These are phyloP conservation scores for Ormosia emarginata DNA, from an alignment of 306 rosid genomes.

Conservation along the genomic window DNA sequence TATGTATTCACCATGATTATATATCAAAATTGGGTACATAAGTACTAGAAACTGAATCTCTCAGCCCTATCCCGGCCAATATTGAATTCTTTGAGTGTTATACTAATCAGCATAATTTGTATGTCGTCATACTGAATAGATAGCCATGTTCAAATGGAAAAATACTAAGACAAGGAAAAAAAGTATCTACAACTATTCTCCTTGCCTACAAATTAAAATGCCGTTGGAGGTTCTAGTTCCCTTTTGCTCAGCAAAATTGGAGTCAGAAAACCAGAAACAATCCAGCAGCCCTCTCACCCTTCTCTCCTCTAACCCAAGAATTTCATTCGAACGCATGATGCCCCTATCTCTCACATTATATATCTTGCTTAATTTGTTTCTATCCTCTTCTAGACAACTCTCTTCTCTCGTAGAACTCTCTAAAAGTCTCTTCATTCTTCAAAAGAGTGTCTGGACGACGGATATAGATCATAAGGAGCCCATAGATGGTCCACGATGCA, in stretches of 20 bases:
- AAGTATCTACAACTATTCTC: neutral
- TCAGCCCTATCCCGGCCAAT: neutral
- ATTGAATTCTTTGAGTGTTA: neutral
- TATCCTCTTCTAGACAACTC: neutral
- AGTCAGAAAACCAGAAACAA: neutral
- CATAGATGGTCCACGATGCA: constrained; percentile 38
- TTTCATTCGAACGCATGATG: neutral
- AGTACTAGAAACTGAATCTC: neutral
- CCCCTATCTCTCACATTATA: neutral
- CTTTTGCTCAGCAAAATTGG: neutral
- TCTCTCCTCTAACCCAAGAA: neutral
- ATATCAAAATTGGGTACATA: neutral
- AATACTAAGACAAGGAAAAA: neutral
- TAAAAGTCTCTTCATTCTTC: constrained; percentile 21
- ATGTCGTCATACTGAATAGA: neutral
- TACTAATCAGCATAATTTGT: neutral
- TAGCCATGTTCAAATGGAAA: neutral
- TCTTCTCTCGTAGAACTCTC: no score
- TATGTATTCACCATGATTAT: neutral
- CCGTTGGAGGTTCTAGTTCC: neutral
- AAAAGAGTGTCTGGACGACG: constrained; percentile 27
- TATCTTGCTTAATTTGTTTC: neutral
- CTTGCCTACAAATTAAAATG: neutral
- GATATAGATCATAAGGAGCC: constrained; percentile 48
- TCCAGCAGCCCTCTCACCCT: neutral